Evolutionary conservation across 164 flowering plant genomes (phyloP).

Genomic region (Amborella trichopoda): DNA sequence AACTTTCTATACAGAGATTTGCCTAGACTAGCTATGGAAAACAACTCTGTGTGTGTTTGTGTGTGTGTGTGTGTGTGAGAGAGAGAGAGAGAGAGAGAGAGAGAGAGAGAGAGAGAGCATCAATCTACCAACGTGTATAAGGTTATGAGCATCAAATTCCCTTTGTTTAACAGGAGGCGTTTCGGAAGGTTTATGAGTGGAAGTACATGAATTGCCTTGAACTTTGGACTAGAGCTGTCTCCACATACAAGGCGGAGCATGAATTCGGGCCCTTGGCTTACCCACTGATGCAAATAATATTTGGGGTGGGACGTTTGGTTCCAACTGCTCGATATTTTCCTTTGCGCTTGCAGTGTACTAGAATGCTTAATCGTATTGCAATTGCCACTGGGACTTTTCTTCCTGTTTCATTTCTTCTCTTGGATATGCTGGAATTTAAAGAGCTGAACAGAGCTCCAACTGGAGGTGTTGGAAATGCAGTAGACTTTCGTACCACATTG

Average conservation of each 20-base stretch:
- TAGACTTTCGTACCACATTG: constrained; percentile 50
- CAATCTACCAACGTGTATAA: too few relatives aligned
- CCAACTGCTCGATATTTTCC: constrained; percentile 91
- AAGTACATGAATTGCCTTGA: constrained; percentile 91
- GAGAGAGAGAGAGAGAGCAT: too few relatives aligned
- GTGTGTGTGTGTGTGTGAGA: too few relatives aligned
- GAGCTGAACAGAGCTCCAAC: constrained; percentile 64
- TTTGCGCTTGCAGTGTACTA: constrained; percentile 73
- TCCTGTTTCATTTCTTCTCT: constrained; percentile 73
- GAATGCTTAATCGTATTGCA: constrained; percentile 90
- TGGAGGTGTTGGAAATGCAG: constrained; percentile 80
- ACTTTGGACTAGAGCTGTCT: constrained; percentile 88
- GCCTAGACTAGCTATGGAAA: too few relatives aligned
- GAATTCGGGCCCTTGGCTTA: constrained; percentile 78
- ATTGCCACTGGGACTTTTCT: constrained; percentile 58
- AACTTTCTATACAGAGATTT: too few relatives aligned
- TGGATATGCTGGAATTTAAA: constrained; percentile 94
- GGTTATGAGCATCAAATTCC: not conserved
- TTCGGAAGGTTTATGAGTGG: constrained; percentile 88
- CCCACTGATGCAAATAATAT: constrained; percentile 80
- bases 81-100: too few relatives aligned
- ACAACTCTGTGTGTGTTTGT: too few relatives aligned
- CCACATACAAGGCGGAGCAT: constrained; percentile 58
- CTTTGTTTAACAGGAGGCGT: constrained; percentile 46
- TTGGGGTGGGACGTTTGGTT: constrained; percentile 77